A percentile compares a stretch with the other conserved stretches of the same genome.
Conservation (phyloP, 2,329 filamentous ascomycete genomes). For the Sarocladium oryzae region DNA sequence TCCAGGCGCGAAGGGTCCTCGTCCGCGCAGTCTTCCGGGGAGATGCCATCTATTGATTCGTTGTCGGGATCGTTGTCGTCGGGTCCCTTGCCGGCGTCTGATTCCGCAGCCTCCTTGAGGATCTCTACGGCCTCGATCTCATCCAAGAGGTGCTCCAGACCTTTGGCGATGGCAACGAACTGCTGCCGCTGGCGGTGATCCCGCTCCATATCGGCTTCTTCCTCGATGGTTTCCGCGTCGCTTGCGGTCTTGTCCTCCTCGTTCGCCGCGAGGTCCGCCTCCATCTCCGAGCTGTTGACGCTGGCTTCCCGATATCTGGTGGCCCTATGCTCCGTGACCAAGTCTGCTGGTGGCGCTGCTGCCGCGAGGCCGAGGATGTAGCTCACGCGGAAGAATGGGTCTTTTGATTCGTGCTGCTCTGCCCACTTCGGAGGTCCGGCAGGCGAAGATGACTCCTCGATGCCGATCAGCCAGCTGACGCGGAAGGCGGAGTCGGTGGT, state of each 20-base stretch:
- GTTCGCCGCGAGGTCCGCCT: slow-evolving; percentile 12
- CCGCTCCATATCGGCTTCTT: too few species aligned
- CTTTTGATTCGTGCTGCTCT: not conserved
- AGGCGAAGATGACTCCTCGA: slow-evolving; percentile 13
- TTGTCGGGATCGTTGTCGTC: slow-evolving; percentile 19
- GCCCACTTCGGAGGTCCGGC: slow-evolving; percentile 4
- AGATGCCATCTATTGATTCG: slow-evolving; percentile 22
- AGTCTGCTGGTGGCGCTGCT: not conserved
- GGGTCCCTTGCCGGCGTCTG: slow-evolving; percentile 12
- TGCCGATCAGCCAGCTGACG: slow-evolving; percentile 23
- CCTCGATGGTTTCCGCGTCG: slow-evolving; percentile 8
- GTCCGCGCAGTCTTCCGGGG: slow-evolving; percentile 23
- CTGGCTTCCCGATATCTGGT: too few species aligned
- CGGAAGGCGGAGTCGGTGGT: slow-evolving; percentile 22
- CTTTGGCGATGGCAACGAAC: slow-evolving; percentile 21
- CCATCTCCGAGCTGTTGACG: too few species aligned
- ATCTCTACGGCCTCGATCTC: slow-evolving; percentile 17
- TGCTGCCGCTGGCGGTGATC: not conserved
- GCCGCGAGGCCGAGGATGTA: slow-evolving; percentile 7
- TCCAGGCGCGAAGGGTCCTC: slow-evolving; percentile 35
- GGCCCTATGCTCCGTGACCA: too few species aligned
- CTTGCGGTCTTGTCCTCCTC: slow-evolving; percentile 8
- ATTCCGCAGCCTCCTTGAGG: too few species aligned
- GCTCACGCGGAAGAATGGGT: slow-evolving; percentile 10
- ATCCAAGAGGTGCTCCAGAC: slow-evolving; percentile 22